phyloP scores from a whole-genome alignment of 371 early-diverging fungal species.

The Rhizopus delemar region DNA sequence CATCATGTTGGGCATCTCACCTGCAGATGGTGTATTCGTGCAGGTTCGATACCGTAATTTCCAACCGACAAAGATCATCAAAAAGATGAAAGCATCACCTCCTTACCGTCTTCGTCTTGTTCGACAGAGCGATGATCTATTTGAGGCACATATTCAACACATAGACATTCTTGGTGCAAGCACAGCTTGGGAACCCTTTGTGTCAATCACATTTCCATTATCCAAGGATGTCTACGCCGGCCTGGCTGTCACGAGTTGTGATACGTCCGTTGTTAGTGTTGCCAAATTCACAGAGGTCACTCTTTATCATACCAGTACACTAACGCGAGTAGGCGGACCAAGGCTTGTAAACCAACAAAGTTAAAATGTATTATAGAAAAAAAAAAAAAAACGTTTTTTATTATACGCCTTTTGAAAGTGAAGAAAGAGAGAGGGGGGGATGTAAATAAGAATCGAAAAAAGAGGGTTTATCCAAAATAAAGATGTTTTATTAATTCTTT shows the following conservation, averaged over 20 bases:
- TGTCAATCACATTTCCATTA: conserved; percentile 20
- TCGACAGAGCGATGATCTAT: conserved; percentile 16
- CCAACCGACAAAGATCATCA: conserved; percentile 30
- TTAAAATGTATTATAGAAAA: conserved; percentile 6
- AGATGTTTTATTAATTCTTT: conserved; percentile 30
- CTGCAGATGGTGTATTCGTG: conserved; percentile 42
- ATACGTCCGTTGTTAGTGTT: conserved; percentile 45
- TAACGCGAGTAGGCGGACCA: conserved; percentile 3
- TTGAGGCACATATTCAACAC: conserved; percentile 27
- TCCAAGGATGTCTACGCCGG: conserved; percentile 47
- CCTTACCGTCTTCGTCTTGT: conserved; percentile 43
- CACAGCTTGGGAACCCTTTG: conserved; percentile 36
- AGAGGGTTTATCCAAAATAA: neutral
- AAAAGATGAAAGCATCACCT: conserved; percentile 36
- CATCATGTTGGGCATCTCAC: conserved; percentile 46
- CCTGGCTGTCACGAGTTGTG: conserved; percentile 49
- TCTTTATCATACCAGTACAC: conserved; percentile 22
- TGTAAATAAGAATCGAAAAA: neutral
- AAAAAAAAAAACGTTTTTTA: conserved; percentile 2
- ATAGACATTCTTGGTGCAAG: neutral
- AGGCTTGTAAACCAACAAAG: conserved; percentile 20
- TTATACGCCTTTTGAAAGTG: neutral
- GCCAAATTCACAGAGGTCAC: conserved; percentile 47
- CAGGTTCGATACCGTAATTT: conserved; percentile 33
- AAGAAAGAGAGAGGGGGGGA: conserved; percentile 6